Evolutionary conservation across 805 yeast species (phyloP).

Genomic region (Saccharomyces eubayanus): DNA sequence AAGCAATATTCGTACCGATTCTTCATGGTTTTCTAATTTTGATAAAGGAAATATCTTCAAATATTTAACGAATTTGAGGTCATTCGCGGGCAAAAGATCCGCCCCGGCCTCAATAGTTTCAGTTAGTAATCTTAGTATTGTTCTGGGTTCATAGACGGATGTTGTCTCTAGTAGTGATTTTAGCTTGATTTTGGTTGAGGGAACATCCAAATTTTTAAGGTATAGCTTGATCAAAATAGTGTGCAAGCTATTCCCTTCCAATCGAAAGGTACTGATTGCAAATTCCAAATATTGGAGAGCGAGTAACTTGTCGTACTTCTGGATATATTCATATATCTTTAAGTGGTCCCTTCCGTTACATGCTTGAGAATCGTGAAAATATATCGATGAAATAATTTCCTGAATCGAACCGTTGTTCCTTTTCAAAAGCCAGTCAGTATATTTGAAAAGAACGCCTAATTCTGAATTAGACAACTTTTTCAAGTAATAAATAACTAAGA

Average conservation of each 20-base stretch:
- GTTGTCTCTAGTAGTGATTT: slow-evolving; percentile 31
- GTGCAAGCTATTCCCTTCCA: slow-evolving; percentile 33
- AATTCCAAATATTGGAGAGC: slow-evolving; percentile 46
- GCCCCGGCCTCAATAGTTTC: neutral
- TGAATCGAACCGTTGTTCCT: slow-evolving; percentile 30
- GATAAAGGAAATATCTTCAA: slow-evolving; percentile 48
- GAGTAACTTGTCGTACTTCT: slow-evolving; percentile 21
- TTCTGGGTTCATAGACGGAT: slow-evolving; percentile 34
- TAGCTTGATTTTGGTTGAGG: slow-evolving; percentile 24
- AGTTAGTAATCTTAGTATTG: slow-evolving; percentile 22
- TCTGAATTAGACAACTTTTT: slow-evolving; percentile 44
- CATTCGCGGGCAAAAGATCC: slow-evolving; percentile 3
- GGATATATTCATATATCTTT: slow-evolving; percentile 47
- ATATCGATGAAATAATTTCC: slow-evolving; percentile 41
- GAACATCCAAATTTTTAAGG: slow-evolving; percentile 23
- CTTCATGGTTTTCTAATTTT: slow-evolving; percentile 50
- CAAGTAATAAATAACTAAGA: slow-evolving; percentile 41
- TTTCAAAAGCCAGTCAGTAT: slow-evolving; percentile 38
- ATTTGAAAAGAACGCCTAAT: slow-evolving; percentile 49
- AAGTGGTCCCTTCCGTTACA: slow-evolving; percentile 49
- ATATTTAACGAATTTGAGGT: slow-evolving; percentile 7
- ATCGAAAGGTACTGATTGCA: slow-evolving; percentile 35
- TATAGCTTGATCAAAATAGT: slow-evolving; percentile 41
- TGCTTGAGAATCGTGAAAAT: slow-evolving; percentile 56
- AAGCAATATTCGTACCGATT: slow-evolving; percentile 54